These are phyloP conservation scores for Jamesozyma spencerorum DNA, from an alignment of 805 yeast genomes.

Conservation along the genomic window DNA sequence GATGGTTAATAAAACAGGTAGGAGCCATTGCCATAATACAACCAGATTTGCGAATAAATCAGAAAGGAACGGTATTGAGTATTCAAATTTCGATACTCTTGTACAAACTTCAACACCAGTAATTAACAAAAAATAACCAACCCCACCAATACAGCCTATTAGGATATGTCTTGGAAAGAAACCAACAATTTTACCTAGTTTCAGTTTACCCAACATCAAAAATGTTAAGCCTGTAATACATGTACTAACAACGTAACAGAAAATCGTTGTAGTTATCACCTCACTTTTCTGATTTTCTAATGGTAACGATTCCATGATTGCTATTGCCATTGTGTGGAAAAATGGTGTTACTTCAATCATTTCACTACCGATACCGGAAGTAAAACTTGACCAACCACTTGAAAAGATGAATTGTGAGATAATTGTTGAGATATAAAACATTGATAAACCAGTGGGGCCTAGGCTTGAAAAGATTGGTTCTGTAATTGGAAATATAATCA, in stretches of 20 bases:
- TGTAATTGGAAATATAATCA: constrained; percentile 92
- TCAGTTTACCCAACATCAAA: constrained; percentile 63
- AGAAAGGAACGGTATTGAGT: constrained; percentile 47
- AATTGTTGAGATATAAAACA: constrained; percentile 90
- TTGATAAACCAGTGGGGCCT: constrained; percentile 84
- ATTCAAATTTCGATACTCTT: constrained; percentile 61
- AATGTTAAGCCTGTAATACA: constrained; percentile 81
- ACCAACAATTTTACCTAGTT: constrained; percentile 79
- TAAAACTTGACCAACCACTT: constrained; percentile 82
- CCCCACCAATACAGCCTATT: constrained; percentile 98
- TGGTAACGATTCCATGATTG: constrained; percentile 39
- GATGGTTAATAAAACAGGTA: constrained; percentile 58
- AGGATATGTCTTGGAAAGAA: constrained; percentile 94
- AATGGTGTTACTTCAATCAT: constrained; percentile 99
- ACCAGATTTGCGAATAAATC: constrained; percentile 32
- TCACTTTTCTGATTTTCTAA: constrained; percentile 48
- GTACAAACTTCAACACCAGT: constrained; percentile 93
- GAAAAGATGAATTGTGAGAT: constrained; percentile 83
- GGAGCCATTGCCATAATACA: constrained; percentile 53
- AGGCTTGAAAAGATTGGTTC: constrained; percentile 65
- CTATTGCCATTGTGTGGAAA: constrained; percentile 86
- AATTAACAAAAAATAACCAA: constrained; percentile 81
- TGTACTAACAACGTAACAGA: constrained; percentile 75
- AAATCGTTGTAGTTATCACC: constrained; percentile 75
- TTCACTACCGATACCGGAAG: constrained; percentile 90